A percentile compares a stretch with the other conserved stretches of the same genome.
Conservation (phyloP, 768 basidiomycete species). For the Boletus rubroflammeus region DNA sequence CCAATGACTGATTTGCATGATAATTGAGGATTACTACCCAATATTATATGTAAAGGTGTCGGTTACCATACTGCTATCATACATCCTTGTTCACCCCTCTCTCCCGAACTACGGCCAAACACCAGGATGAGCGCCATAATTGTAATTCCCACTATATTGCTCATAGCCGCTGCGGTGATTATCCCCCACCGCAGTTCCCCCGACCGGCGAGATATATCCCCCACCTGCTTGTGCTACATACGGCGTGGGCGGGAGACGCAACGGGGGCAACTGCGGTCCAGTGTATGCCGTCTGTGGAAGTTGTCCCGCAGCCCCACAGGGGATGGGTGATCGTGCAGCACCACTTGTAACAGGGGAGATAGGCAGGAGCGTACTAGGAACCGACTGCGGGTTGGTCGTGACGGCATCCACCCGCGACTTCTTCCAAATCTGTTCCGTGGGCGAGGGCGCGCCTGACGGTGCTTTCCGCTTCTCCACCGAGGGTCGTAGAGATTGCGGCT, state of each 20-base stretch:
- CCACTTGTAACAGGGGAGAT: conserved; percentile 22
- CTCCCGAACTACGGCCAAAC: conserved; percentile 27
- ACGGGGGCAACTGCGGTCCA: conserved; percentile 26
- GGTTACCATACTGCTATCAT: conserved; percentile 16
- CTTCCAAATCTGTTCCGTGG: conserved; percentile 73
- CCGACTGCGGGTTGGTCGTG: conserved; percentile 9
- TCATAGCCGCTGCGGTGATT: conserved; percentile 22
- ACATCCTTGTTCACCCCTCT: conserved; percentile 8
- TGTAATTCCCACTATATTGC: conserved; percentile 23
- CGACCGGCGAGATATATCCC: conserved; percentile 23
- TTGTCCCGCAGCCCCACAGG: conserved; percentile 15
- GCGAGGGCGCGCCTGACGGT: conserved; percentile 44
- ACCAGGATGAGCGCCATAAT: conserved; percentile 16
- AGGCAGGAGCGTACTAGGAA: conserved; percentile 17
- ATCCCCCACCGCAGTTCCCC: conserved; percentile 14
- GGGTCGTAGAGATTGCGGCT: conserved; percentile 29
- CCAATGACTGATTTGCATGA: neutral
- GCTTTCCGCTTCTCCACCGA: conserved; percentile 58
- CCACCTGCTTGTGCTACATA: conserved; percentile 20
- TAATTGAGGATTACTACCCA: conserved; percentile 5
- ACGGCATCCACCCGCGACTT: conserved; percentile 44
- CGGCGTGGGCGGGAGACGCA: conserved; percentile 22
- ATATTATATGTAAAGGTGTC: conserved; percentile 17
- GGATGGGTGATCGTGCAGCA: conserved; percentile 10
- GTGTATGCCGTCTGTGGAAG: conserved; percentile 17